Base-by-base conservation (phyloP, 257 asterid species). In the Haberlea rhodopensis region DNA sequence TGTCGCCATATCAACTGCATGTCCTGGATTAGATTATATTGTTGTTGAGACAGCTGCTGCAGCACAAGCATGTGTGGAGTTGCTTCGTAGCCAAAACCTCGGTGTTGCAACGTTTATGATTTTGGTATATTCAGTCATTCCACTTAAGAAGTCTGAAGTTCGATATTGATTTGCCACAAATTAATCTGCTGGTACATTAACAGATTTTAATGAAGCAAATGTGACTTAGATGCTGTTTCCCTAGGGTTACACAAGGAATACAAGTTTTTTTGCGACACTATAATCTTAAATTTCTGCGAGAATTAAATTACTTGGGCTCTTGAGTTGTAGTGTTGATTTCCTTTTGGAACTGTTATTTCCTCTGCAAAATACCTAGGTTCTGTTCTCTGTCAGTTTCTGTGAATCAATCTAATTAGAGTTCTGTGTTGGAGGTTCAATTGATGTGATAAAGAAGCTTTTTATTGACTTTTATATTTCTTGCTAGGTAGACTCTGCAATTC, bases 31-130 rank as follows among this genome's bases (percentile, higher is more conserved):
- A 54, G 99, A 92, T 72, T 87, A 89, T 72, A 92, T 92, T 66
- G 96, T 89, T 26, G 99, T 92, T 53, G 99, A 92, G 78, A 85
- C 91, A 66, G 78, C 97, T 45, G 80, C 86, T 74, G 80, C 95
- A 31, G 96, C 97, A 37, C 87, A 89, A 76, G 83, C 96, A 28
- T 89, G 96, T 15, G 94, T 94, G 32, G 87, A 87, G 87, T 81
- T 94, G 57, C 90, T 90, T 62, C 97, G 97, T 25, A 76, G 68
- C 69, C 79, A 87, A 75, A 75, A 80, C 69, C 91, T 92, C 65
- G 99, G 99, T 71, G 97, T 87, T 74, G 97, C 96, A 65, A 89
- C 99, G 71, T 92, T 85, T 80, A 84, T 92, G 97, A 92, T 92
- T 76, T 82, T 92, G 97, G 97, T 92, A 82, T 19, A 29, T 67